Base-by-base conservation (phyloP, 306 rosid genomes). In the Dicorynia guianensis region DNA sequence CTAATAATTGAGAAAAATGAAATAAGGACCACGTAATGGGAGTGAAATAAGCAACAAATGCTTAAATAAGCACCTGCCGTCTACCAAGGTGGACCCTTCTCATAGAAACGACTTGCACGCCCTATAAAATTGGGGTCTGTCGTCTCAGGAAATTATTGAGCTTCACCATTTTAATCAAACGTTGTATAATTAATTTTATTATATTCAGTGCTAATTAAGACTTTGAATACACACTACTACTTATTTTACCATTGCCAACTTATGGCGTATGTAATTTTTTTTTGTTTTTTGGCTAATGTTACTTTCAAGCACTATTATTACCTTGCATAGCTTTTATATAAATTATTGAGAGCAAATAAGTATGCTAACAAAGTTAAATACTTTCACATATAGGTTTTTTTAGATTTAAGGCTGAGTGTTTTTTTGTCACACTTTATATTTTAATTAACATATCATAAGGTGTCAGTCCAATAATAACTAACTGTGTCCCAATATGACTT, bases 251-350 rank as follows among this genome's bases (percentile, higher is more conserved):
- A 52, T 38, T 10, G 55, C 78, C 76, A 55, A 52, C 34, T 63
- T 69, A 69, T 74, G 83, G 67, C 85, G 71, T 81, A 53, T 56
- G 35, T 13, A 14, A 53, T 69, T 46, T 69, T 25, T 55, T 17
- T 9, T 65, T 63, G 58, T 61, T 34, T 56, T 76, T 55, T 46
- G 60, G 48, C 73, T 72, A 68, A 72, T 69, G 74, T 68, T 68
- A 49, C 48, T 84, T 72, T 76, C 80, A 72, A 62, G 79, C 50
- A 46, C 25, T 62, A 67, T 65, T 52, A 6, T 72, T 74, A 76
- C 76, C 68, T 80, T 76, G 53, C 77, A 76, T 76, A 71, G 57
- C 84, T 76, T 67, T 84, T 80, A 61, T 71, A 54, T 33, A 71
- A 66, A 79, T 83, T 64, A 84, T 67, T 79, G 69, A 65, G 57